Evolutionary conservation across 2,329 filamentous ascomycete species (phyloP).

Genomic region (Acarospora socialis): DNA sequence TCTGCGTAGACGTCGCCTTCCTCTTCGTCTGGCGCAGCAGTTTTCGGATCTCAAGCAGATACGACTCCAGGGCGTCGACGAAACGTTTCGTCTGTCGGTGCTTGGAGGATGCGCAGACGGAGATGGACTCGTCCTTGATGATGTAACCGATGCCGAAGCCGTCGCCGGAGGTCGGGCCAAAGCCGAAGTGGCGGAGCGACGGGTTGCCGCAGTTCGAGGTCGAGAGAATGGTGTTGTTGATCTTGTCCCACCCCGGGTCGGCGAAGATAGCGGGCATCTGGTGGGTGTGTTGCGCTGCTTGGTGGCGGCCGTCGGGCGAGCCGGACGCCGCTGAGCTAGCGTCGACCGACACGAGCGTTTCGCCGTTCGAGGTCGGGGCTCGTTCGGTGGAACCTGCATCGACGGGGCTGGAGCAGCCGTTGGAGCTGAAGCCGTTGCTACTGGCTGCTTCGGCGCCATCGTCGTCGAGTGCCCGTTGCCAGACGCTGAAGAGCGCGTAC

Average conservation of each 20-base stretch:
- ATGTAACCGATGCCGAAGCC: constrained; percentile 98
- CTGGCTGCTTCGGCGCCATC: constrained; percentile 42
- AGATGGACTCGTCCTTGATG: constrained; percentile 86
- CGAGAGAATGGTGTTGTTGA: constrained; percentile 86
- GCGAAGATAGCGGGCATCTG: constrained; percentile 67
- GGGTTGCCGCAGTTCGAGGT: constrained; percentile 99
- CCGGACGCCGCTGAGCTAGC: neutral
- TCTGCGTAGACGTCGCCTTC: constrained; percentile 37
- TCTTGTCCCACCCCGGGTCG: constrained; percentile 81
- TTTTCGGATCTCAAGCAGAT: constrained; percentile 79
- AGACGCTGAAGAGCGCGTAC: constrained; percentile 86
- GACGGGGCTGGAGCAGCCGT: constrained; percentile 49
- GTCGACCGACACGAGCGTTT: constrained; percentile 23
- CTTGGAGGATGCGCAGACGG: constrained; percentile 84
- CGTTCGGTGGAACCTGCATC: constrained; percentile 20
- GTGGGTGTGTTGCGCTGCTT: constrained; percentile 23
- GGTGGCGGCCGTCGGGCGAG: neutral
- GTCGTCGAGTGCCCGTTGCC: constrained; percentile 78
- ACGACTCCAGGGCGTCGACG: constrained; percentile 77
- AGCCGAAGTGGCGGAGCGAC: constrained; percentile 85
- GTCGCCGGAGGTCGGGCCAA: constrained; percentile 83
- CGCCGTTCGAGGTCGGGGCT: constrained; percentile 15
- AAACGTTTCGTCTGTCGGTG: constrained; percentile 86
- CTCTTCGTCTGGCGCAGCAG: constrained; percentile 57
- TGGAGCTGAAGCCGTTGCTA: constrained; percentile 37